Evolutionary conservation across 805 yeast species (phyloP).

Genomic region (Wickerhamiella kurtzmanii): DNA sequence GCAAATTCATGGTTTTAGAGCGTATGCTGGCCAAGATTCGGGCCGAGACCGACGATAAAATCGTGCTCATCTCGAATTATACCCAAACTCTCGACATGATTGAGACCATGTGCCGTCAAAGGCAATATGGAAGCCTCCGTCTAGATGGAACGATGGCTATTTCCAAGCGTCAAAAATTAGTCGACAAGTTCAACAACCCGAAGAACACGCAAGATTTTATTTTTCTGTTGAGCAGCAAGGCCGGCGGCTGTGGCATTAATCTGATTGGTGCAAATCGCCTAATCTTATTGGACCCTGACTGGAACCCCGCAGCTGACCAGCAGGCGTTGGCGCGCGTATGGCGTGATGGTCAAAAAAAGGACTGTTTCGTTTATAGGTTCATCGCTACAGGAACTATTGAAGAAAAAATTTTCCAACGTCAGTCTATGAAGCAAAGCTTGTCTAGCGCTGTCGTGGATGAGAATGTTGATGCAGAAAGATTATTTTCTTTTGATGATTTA

Average conservation of each 20-base stretch:
- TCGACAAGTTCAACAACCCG: conserved; percentile 84
- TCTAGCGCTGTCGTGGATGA: conserved; percentile 96
- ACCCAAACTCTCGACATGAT: conserved; percentile 88
- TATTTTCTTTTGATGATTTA: conserved; percentile 72
- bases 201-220: conserved; percentile 67
- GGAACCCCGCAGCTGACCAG: conserved; percentile 98
- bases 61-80: conserved; percentile 86
- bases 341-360: conserved; percentile 98
- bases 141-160: conserved; percentile 89
- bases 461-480: conserved; percentile 84
- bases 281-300: conserved; percentile 78
- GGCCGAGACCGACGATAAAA: conserved; percentile 80
- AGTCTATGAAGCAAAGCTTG: conserved; percentile 81
- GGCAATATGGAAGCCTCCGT: conserved; percentile 63
- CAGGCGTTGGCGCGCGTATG: conserved; percentile 96
- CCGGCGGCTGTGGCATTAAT: conserved; percentile 98
- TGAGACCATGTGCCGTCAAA: conserved; percentile 67
- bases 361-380: conserved; percentile 87
- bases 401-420: conserved; percentile 91
- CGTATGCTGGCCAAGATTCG: conserved; percentile 68
- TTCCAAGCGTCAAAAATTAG: conserved; percentile 83
- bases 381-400: conserved; percentile 92
- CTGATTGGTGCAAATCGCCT: conserved; percentile 91
- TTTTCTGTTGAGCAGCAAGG: conserved; percentile 81
- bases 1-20: conserved; percentile 74